Conservation (phyloP, 441 rosid genomes). For the Aquilaria agallochum region DNA sequence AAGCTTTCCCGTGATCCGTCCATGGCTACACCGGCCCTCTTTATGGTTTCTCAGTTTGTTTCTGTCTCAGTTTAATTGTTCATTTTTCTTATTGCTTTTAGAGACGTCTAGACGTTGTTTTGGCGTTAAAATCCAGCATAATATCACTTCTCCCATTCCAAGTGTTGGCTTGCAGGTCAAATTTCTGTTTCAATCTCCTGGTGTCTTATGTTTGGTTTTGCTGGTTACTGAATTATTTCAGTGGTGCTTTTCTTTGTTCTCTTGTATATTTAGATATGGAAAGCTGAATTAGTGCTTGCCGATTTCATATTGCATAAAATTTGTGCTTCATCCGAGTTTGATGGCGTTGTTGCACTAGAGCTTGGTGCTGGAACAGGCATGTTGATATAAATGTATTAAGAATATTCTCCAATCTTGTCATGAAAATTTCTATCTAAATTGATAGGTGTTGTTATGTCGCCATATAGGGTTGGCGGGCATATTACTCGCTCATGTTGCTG, state of each 20-base stretch:
- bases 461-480: constrained; percentile 72
- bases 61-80: not conserved
- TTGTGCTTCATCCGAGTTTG: constrained; percentile 53
- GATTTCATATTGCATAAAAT: constrained; percentile 79
- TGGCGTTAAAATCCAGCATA: constrained; percentile 55
- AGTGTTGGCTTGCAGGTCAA: constrained; percentile 82
- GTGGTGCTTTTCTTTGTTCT: constrained; percentile 2
- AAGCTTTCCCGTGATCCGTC: constrained; percentile 12
- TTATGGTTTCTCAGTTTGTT: no score
- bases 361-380: constrained; percentile 96
- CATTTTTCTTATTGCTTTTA: constrained; percentile 9
- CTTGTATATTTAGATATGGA: constrained; percentile 64
- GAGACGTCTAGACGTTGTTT: constrained; percentile 32
- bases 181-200: constrained; percentile 3
- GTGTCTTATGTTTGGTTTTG: constrained; percentile 1
- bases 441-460: no score
- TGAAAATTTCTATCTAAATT: no score
- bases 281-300: constrained; percentile 68
- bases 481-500: constrained; percentile 66
- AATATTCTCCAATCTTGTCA: no score
- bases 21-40: no score
- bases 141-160: constrained; percentile 68
- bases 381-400: not conserved
- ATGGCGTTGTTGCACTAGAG: constrained; percentile 49
- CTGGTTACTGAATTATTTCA: constrained; percentile 2